Percentiles rank a stretch among this genome's conserved stretches.
Evolutionary conservation across 2,329 filamentous ascomycete genomes (phyloP).

Genomic region (Fusarium nodosum): DNA sequence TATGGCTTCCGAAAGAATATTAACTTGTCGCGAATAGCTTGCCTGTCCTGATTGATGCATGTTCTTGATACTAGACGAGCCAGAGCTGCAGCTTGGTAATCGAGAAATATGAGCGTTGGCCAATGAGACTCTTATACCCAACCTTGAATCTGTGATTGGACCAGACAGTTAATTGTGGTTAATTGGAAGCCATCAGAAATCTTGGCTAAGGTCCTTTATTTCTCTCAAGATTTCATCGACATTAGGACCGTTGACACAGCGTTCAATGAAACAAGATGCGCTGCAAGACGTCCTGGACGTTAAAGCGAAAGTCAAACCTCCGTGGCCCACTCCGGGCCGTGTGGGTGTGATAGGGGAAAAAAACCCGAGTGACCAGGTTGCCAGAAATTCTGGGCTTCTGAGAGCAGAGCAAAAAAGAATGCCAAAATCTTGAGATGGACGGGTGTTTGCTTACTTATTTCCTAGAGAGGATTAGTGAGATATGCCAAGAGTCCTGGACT

Average conservation of each 20-base stretch:
- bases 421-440: constrained; percentile 33
- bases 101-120: constrained; percentile 2
- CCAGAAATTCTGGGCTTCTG: constrained; percentile 16
- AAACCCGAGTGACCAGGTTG: constrained; percentile 42
- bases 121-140: constrained; percentile 30
- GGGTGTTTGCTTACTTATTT: constrained; percentile 20
- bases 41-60: not conserved
- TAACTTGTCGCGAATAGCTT: not conserved
- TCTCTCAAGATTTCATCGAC: not conserved
- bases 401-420: constrained; percentile 18
- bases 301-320: constrained; percentile 26
- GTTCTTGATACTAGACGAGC: constrained; percentile 3
- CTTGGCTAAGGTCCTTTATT: not conserved
- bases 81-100: constrained; percentile 9
- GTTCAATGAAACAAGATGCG: constrained; percentile 19
- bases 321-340: constrained; percentile 31
- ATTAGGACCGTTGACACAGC: constrained; percentile 6
- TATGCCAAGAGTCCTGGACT: constrained; percentile 35
- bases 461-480: constrained; percentile 34
- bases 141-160: constrained; percentile 24
- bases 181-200: not conserved
- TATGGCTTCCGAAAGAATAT: not conserved
- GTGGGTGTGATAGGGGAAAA: constrained; percentile 39
- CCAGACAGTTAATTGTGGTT: not conserved
- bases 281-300: constrained; percentile 3